A percentile compares a stretch with the other conserved stretches of the same genome.
Evolutionary conservation across 2,329 filamentous ascomycete genomes (phyloP).

Genomic region (Pleoardoris graminearum): DNA sequence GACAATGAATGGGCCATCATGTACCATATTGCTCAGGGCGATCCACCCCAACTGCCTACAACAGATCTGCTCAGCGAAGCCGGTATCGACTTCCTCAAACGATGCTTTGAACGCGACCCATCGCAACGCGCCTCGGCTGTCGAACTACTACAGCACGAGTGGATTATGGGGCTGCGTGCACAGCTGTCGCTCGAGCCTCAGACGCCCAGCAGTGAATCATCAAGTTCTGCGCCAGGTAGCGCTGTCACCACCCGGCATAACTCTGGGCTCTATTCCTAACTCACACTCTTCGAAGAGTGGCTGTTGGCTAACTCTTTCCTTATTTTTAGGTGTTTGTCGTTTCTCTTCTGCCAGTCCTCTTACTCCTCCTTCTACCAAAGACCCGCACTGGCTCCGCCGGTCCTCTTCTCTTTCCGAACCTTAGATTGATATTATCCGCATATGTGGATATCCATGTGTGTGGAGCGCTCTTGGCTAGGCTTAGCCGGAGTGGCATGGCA

Average conservation of each 20-base stretch:
- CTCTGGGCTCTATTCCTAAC: conserved; percentile 36
- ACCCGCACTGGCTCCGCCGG: conserved; percentile 1
- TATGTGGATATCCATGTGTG: conserved; percentile 7
- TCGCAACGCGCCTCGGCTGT: conserved; percentile 76
- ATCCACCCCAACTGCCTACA: conserved; percentile 82
- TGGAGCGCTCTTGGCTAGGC: not conserved
- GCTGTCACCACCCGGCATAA: conserved; percentile 33
- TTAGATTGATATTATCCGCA: conserved; percentile 14
- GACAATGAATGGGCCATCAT: conserved; percentile 99
- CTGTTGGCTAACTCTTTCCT: conserved; percentile 12
- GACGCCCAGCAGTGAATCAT: conserved; percentile 46
- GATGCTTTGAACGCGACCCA: conserved; percentile 86
- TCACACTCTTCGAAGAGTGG: not conserved
- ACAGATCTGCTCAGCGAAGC: conserved; percentile 79
- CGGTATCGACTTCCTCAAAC: conserved; percentile 85
- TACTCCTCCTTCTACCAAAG: not conserved
- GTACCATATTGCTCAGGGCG: conserved; percentile 99
- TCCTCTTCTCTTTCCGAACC: conserved; percentile 17
- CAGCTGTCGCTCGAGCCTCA: conserved; percentile 53
- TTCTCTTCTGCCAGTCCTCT: conserved; percentile 7
- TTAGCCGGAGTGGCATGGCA: not conserved
- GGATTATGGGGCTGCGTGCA: conserved; percentile 62
- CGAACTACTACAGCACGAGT: conserved; percentile 91
- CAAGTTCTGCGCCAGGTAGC: conserved; percentile 27
- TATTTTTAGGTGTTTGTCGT: conserved; percentile 9